Conservation (phyloP, 345 rosid genomes). For the Anacardium occidentale region DNA sequence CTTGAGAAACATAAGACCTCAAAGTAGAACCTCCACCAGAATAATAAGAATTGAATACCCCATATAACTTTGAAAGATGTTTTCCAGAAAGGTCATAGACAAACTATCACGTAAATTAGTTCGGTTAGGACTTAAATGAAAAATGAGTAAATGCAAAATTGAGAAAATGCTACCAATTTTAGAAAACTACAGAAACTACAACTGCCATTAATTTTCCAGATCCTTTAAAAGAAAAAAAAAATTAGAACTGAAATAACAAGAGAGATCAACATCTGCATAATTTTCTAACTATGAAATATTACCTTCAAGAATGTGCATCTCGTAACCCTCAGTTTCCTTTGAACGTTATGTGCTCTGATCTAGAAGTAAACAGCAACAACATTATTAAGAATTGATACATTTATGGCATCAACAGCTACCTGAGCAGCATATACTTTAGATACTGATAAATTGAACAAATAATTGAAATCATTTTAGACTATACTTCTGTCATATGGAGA, state of each 20-base stretch:
- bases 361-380: slow-evolving; percentile 17
- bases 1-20: slow-evolving; percentile 32
- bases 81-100: slow-evolving; percentile 33
- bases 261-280: neutral
- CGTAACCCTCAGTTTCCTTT: slow-evolving; percentile 26
- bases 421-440: neutral
- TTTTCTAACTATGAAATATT: slow-evolving; percentile 7
- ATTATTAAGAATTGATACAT: neutral
- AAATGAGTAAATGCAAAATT: slow-evolving; percentile 8
- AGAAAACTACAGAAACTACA: neutral
- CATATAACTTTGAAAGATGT: slow-evolving; percentile 35
- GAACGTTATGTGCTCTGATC: slow-evolving; percentile 44
- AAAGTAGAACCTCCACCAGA: slow-evolving; percentile 26
- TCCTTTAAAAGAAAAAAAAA: neutral
- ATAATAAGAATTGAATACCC: slow-evolving; percentile 30
- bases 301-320: slow-evolving; percentile 64
- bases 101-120: slow-evolving; percentile 32
- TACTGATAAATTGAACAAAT: neutral
- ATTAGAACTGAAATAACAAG: neutral
- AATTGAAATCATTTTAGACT: neutral
- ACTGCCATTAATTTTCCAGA: neutral
- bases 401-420: neutral
- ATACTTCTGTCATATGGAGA: slow-evolving; percentile 42
- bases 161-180: neutral
- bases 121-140: slow-evolving; percentile 8